A percentile compares a stretch with the other conserved stretches of the same genome.
These are phyloP conservation scores for Dispira simplex DNA, from an alignment of 192 early-diverging fungal species.

Conservation along the genomic window DNA sequence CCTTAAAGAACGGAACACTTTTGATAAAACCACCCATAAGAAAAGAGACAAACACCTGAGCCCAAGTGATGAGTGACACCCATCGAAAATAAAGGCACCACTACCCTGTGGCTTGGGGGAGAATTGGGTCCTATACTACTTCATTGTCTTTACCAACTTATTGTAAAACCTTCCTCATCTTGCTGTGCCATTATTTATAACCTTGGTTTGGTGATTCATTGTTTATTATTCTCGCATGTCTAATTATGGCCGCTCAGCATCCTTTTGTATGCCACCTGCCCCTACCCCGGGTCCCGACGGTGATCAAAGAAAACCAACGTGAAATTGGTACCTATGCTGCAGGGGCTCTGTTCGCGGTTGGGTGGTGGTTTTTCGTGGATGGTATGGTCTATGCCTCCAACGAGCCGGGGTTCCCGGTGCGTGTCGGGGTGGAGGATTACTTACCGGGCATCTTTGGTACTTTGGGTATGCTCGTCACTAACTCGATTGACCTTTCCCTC, in stretches of 20 bases:
- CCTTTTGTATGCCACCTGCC: constrained; percentile 4
- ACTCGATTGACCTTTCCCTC: constrained; percentile 31
- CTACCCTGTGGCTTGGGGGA: too few relatives aligned
- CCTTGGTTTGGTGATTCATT: too few relatives aligned
- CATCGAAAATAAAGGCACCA: too few relatives aligned
- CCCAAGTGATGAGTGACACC: too few relatives aligned
- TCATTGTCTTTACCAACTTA: too few relatives aligned
- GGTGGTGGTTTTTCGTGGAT: constrained; percentile 38
- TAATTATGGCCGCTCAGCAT: background rate
- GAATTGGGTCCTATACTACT: too few relatives aligned
- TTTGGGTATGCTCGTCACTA: constrained; percentile 32
- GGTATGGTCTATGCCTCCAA: constrained; percentile 26
- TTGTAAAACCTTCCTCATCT: too few relatives aligned
- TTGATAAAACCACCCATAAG: too few relatives aligned
- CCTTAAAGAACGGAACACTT: too few relatives aligned
- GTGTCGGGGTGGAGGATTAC: constrained; percentile 31
- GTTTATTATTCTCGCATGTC: too few relatives aligned
- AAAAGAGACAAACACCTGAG: too few relatives aligned
- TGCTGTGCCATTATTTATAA: too few relatives aligned
- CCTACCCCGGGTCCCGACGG: background rate
- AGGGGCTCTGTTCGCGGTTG: constrained; percentile 28
- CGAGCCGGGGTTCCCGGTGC: constrained; percentile 14
- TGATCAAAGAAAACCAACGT: constrained; percentile 18
- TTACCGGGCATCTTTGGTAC: constrained; percentile 29
- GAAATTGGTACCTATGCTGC: constrained; percentile 28